Evolutionary conservation across 2,329 filamentous ascomycete genomes (phyloP), one percentile per base, ranked within the genome.

Genomic region (Tolypocladium tundrense): DNA sequence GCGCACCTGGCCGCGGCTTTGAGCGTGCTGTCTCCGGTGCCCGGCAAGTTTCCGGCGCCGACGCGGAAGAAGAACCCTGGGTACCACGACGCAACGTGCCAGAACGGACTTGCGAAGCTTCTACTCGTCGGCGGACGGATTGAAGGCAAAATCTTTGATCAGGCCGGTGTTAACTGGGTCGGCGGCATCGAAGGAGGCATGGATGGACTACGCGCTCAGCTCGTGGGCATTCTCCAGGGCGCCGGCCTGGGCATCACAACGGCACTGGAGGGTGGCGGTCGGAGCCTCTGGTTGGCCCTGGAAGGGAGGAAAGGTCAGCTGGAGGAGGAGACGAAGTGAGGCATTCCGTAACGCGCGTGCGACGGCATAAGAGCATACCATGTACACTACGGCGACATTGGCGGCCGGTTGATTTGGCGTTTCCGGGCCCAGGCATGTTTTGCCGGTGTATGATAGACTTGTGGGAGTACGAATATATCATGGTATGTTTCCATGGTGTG

Each of bases 201-300:
- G 62, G 87, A 91, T 43, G 88, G 89, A 5, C 77, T 99, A 67
- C 82, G 91, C 63, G 87, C 85, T 54, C 89, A 96, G 76, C 79
- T 99, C 60, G 86, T 97, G 56, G 77, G 78, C 61, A 83, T 96
- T 75, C 79, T 99, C 70, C 88, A 94, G 74, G 85, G 85, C 61
- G 84, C 90, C 61, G 91, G 92, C 45, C 82, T 90, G 58, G 85
- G 87, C 59, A 73, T 99, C 57, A 89, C 91, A 31, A 85, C 76
- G 62, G 82, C 86, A n/a, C 76, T 99, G 65, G 91, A 96, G 71
- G 86, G 88, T 57, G 85, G 89, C 54, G 81, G 87, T 60, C 90
- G 87, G 79, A 92, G 83, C 69, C 70, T 99, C 65, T 97, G 93
- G 80, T 80, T 96, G 61, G 90, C 93, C 14, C 77, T 99, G 67